Conservation (phyloP, 1,139 yeast species). For the Zygosaccharomyces sapae region DNA sequence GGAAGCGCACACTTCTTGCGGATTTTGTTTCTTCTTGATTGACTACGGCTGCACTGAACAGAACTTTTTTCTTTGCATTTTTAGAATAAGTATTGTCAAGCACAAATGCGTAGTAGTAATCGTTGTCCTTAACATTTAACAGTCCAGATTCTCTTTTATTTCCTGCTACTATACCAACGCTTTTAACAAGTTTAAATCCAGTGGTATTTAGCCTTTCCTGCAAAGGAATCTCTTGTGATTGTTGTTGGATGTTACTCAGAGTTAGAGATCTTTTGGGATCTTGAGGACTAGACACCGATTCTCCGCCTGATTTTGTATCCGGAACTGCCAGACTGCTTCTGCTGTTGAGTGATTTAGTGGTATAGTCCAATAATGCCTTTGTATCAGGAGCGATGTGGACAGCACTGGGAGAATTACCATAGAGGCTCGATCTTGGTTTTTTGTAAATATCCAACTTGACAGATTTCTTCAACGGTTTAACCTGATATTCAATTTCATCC, state of each 20-base stretch:
- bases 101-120: constrained; percentile 74
- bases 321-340: constrained; percentile 19
- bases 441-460: constrained; percentile 46
- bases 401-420: constrained; percentile 15
- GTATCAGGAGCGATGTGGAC: constrained; percentile 32
- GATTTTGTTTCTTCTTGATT: constrained; percentile 22
- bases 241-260: constrained; percentile 30
- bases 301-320: constrained; percentile 5
- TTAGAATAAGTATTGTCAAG: constrained; percentile 91
- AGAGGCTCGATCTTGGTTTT: constrained; percentile 23
- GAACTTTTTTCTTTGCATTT: constrained; percentile 74
- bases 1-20: constrained; percentile 17
- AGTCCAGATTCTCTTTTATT: constrained; percentile 62
- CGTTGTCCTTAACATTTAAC: constrained; percentile 47
- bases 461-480: constrained; percentile 80
- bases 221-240: constrained; percentile 33
- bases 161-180: constrained; percentile 47
- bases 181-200: constrained; percentile 40
- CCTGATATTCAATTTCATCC: constrained; percentile 68
- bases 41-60: constrained; percentile 48
- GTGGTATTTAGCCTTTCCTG: constrained; percentile 41
- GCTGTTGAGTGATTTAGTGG: constrained; percentile 21
- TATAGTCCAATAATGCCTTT: constrained; percentile 25
- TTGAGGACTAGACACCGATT: constrained; percentile 15
- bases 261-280: constrained; percentile 29